phyloP scores from a whole-genome alignment of 371 early-diverging fungal genomes.

The Caulochytrium protostelioides region DNA sequence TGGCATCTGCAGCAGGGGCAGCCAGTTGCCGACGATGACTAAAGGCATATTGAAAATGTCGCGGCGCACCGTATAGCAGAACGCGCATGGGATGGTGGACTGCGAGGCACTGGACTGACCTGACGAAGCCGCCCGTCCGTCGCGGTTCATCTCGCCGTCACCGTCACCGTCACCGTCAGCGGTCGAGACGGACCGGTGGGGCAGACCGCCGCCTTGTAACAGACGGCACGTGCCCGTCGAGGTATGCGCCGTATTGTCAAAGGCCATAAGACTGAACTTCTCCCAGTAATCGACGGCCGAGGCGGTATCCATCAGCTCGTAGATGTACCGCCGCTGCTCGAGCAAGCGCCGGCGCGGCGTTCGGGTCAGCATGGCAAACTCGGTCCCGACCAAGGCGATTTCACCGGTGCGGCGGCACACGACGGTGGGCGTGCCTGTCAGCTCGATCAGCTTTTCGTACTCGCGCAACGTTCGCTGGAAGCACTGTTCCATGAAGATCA shows the following conservation, averaged over 20 bases:
- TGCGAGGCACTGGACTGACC: constrained; percentile 8
- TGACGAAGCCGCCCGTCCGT: too few relatives aligned
- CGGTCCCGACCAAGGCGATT: constrained; percentile 71
- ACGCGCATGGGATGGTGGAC: constrained; percentile 58
- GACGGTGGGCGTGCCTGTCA: constrained; percentile 85
- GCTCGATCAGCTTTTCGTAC: constrained; percentile 67
- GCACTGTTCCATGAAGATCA: constrained; percentile 81
- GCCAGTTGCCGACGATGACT: too few relatives aligned
- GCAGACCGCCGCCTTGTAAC: too few relatives aligned
- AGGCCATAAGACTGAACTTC: constrained; percentile 63
- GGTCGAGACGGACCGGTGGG: too few relatives aligned
- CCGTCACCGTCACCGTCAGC: too few relatives aligned
- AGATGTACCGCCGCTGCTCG: constrained; percentile 46
- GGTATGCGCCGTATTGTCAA: constrained; percentile 62
- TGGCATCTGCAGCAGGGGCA: too few relatives aligned
- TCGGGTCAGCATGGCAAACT: constrained; percentile 64
- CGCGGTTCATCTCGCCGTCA: too few relatives aligned
- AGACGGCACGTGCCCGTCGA: constrained; percentile 57
- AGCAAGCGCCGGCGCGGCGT: constrained; percentile 59
- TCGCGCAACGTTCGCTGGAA: constrained; percentile 64
- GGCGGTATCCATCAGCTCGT: constrained; percentile 69
- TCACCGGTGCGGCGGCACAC: constrained; percentile 86
- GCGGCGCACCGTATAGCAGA: constrained; percentile 74
- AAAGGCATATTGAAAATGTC: constrained; percentile 83
- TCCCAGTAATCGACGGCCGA: constrained; percentile 84